Percentiles rank a stretch among this genome's conserved stretches.
Evolutionary conservation across 1,139 yeast genomes (phyloP).

Genomic region (Debaryomyces sp.): DNA sequence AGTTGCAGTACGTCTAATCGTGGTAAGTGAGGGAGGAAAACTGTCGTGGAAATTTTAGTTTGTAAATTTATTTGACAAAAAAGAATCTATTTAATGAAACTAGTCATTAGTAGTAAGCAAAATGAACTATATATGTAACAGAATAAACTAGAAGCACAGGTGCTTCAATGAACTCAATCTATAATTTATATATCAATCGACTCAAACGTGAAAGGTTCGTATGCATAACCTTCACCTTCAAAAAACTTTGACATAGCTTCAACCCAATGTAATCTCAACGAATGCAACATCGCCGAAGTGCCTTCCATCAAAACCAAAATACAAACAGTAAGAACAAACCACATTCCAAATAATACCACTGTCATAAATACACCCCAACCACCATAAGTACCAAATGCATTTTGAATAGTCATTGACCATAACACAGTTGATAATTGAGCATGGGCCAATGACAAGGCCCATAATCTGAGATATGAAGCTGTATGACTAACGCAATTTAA

Average conservation of each 20-base stretch:
- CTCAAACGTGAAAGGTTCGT: conserved; percentile 75
- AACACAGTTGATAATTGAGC: conserved; percentile 92
- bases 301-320: conserved; percentile 98
- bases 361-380: conserved; percentile 68
- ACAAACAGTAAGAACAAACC: conserved; percentile 90
- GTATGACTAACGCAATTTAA: conserved; percentile 97
- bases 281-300: conserved; percentile 97
- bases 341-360: conserved; percentile 83
- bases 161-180: too few species aligned
- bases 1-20: conserved; percentile 3
- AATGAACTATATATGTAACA: not conserved
- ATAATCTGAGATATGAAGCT: conserved; percentile 91
- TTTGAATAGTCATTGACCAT: conserved; percentile 93
- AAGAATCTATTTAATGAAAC: not conserved
- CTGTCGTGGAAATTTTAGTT: conserved; percentile 6
- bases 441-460: conserved; percentile 98
- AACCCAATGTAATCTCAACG: conserved; percentile 97
- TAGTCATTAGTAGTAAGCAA: not conserved
- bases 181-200: conserved; percentile 14
- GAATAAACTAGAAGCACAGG: not conserved
- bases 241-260: conserved; percentile 99
- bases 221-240: conserved; percentile 91
- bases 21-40: not conserved
- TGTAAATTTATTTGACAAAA: not conserved
- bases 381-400: conserved; percentile 75